A percentile compares a stretch with the other conserved stretches of the same genome.
These are phyloP conservation scores for Astragalus glycyphyllos DNA, from an alignment of 306 rosid species.

Conservation along the genomic window DNA sequence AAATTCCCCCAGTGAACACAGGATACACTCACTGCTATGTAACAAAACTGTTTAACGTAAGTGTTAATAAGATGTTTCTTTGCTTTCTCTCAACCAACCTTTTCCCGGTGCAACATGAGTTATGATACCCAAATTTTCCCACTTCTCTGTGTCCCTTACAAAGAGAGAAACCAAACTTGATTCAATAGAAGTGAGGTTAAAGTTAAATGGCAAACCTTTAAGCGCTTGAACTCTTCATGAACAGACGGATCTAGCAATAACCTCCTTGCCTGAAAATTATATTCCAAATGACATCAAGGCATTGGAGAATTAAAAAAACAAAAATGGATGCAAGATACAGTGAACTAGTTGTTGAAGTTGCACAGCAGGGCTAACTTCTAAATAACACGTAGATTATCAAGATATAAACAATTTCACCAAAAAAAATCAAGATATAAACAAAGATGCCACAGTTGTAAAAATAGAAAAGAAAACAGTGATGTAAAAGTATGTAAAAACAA, in stretches of 20 bases:
- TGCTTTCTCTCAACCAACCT: constrained; percentile 7
- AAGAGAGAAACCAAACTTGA: constrained; percentile 18
- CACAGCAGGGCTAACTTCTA: constrained; percentile 6
- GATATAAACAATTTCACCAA: too few species aligned
- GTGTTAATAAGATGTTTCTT: background rate
- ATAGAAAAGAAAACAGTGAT: background rate
- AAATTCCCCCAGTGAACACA: background rate
- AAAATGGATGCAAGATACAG: constrained; percentile 17
- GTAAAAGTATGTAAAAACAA: background rate
- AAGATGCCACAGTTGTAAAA: background rate
- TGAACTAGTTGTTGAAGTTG: constrained; percentile 1
- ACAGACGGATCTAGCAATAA: constrained; percentile 92
- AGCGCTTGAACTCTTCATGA: constrained; percentile 91
- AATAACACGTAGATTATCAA: background rate
- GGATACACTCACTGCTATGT: constrained; percentile 1
- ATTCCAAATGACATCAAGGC: constrained; percentile 24
- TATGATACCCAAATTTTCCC: constrained; percentile 23
- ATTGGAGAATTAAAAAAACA: constrained; percentile 19
- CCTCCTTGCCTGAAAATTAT: constrained; percentile 76
- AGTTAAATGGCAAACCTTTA: constrained; percentile 68
- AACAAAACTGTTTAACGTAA: constrained; percentile 10
- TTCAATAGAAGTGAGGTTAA: constrained; percentile 26
- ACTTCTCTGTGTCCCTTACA: background rate
- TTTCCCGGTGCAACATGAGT: constrained; percentile 27
- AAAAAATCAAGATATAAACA: constrained; percentile 17